phyloP scores from a whole-genome alignment of 768 basidiomycete genomes.

The Amanita molliuscula region DNA sequence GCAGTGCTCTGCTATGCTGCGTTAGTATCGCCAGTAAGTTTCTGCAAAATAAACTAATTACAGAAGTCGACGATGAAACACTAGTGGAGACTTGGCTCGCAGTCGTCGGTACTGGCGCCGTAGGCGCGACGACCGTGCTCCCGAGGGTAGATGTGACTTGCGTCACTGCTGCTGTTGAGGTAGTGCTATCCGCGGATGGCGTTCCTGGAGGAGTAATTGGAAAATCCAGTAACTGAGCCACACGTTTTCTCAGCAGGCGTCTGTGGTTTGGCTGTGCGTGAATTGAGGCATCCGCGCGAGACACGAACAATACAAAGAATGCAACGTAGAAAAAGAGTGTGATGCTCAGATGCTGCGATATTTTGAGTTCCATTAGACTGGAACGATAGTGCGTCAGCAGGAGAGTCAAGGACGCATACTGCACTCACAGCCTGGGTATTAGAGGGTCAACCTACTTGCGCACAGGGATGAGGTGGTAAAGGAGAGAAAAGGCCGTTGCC shows the following conservation, averaged over 20 bases:
- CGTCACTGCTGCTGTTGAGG: background rate
- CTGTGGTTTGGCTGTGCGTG: slow-evolving; percentile 42
- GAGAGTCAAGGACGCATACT: background rate
- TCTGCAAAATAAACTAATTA: background rate
- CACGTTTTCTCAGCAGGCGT: slow-evolving; percentile 63
- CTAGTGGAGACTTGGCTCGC: background rate
- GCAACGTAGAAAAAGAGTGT: slow-evolving; percentile 56
- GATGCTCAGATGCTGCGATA: slow-evolving; percentile 35
- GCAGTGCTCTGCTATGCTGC: background rate
- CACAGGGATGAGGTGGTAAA: background rate
- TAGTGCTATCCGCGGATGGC: slow-evolving; percentile 1
- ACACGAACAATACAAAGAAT: slow-evolving; percentile 38
- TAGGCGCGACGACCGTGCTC: slow-evolving; percentile 9
- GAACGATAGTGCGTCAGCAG: background rate
- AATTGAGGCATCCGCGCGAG: slow-evolving; percentile 36
- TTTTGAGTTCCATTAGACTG: slow-evolving; percentile 37
- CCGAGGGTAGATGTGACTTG: slow-evolving; percentile 5
- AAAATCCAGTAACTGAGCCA: slow-evolving; percentile 15
- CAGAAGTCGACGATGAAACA: background rate
- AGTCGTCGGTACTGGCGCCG: background rate
- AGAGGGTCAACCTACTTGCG: slow-evolving; percentile 5
- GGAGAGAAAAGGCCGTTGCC: slow-evolving; percentile 8
- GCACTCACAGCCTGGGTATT: background rate
- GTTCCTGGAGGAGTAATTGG: background rate
- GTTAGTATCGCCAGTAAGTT: background rate